Evolutionary conservation across 2,329 filamentous ascomycete species (phyloP).

Genomic region (Penicillium sp.): DNA sequence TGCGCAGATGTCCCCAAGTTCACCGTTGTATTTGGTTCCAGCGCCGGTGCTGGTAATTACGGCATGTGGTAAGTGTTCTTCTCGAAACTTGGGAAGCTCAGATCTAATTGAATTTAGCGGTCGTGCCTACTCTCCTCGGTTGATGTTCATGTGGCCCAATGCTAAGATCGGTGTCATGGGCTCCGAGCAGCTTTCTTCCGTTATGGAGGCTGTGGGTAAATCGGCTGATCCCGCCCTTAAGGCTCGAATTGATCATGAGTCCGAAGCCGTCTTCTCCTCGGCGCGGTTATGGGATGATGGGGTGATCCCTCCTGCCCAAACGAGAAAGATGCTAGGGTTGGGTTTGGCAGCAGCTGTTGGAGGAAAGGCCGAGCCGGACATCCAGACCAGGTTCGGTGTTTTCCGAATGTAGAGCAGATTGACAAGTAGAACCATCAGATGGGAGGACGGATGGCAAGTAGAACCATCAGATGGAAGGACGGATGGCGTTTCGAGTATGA

Average conservation of each 20-base stretch:
- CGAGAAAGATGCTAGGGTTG: conserved; percentile 67
- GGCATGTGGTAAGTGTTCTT: conserved; percentile 72
- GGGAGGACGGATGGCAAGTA: not conserved
- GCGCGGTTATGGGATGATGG: conserved; percentile 90
- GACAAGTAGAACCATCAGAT: not conserved
- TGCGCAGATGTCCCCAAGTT: conserved; percentile 95
- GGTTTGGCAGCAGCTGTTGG: conserved; percentile 70
- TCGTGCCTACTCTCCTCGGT: conserved; percentile 83
- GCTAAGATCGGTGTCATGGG: conserved; percentile 98
- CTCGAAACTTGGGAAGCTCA: not conserved
- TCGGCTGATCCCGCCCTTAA: conserved; percentile 76
- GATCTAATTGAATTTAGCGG: conserved; percentile 55
- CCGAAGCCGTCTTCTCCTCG: conserved; percentile 81
- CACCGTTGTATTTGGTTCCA: conserved; percentile 91
- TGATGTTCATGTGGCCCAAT: conserved; percentile 97
- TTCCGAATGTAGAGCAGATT: conserved; percentile 67
- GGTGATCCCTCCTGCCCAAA: conserved; percentile 74
- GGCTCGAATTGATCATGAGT: conserved; percentile 83
- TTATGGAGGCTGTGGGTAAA: conserved; percentile 93
- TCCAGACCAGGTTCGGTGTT: conserved; percentile 70
- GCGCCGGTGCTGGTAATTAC: conserved; percentile 93
- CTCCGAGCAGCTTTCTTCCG: conserved; percentile 80
- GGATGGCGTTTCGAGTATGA: not conserved
- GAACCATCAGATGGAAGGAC: not conserved
- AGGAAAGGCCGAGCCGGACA: conserved; percentile 59